Evolutionary conservation across 768 basidiomycete genomes (phyloP), one percentile per base, ranked within the genome.

Genomic region (Hericium erinaceus): DNA sequence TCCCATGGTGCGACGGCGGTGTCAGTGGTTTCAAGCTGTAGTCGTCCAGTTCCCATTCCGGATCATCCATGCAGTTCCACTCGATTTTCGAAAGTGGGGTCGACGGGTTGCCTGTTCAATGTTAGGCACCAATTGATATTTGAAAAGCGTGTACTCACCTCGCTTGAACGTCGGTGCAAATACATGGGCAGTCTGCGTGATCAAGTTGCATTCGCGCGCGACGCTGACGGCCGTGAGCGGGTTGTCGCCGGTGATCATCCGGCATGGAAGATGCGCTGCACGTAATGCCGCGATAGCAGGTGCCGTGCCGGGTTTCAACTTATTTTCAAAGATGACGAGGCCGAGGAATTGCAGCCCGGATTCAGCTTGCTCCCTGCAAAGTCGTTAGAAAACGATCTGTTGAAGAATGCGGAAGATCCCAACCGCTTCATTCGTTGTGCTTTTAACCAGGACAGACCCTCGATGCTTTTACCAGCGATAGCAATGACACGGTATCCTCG

Each of bases 171-270:
- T 69, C 0, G 97, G 95, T 10, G 84, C 75, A 68, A 94, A 99
- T 13, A 98, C 87, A 66, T 95, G 87, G 0, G 89, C 89, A 16
- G 90, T 87, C 62, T 91, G 89, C 59, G 83, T 89, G 64, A 98
- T 85, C 56, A 99, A 73, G 44, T 81, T 82, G 62, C 95, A 98
- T 72, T 99, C 97, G 58, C 95, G 77, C 1, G 94, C 97, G 39
- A 99, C 95, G 63, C 94, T 97, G 65, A 98, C 89, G 4, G 95
- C 97, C 6, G 97, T 99, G 41, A 97, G 76, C 37, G 94, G 86
- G 62, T 99, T 99, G 67, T 99, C 97, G 10, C 97, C 97, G 0
- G 97, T 99, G 53, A 97, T 95, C 97, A 99, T 98, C 61, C 95
- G 79, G 65, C 92, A 95, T 18, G 92, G 89, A 39, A 99, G 73